Percentiles rank a stretch among this genome's conserved stretches.
Evolutionary conservation across 257 asterid species (phyloP).

Genomic region (Ligustrum vulgare): DNA sequence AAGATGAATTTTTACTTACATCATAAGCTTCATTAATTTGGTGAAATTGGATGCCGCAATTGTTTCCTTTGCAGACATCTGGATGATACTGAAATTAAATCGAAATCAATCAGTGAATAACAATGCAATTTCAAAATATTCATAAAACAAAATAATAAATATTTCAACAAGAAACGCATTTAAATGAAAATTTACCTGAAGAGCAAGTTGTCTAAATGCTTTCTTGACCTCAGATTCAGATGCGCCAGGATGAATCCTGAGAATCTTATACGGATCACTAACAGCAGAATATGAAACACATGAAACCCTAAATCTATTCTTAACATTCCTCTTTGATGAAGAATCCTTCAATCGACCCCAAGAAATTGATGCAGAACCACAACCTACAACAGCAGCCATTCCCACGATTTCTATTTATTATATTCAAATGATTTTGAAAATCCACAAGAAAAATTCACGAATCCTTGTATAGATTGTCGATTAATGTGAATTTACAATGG

Average conservation of each 20-base stretch:
- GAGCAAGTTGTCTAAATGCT: constrained; percentile 87
- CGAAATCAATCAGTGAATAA: neutral
- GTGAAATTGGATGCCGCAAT: constrained; percentile 56
- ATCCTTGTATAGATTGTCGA: neutral
- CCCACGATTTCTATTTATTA: too few relatives aligned
- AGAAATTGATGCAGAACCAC: constrained; percentile 39
- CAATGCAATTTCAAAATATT: neutral
- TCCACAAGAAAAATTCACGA: neutral
- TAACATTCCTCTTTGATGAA: constrained; percentile 16
- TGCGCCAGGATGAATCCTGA: constrained; percentile 61
- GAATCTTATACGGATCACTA: constrained; percentile 70
- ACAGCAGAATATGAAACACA: constrained; percentile 47
- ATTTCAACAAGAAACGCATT: too few relatives aligned
- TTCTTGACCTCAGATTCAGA: constrained; percentile 88
- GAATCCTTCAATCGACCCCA: constrained; percentile 39
- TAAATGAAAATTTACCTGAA: constrained; percentile 44
- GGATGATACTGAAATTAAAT: constrained; percentile 79
- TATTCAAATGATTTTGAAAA: neutral
- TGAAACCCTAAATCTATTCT: constrained; percentile 45
- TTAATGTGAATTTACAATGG: neutral
- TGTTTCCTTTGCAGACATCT: constrained; percentile 80
- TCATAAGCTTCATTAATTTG: constrained; percentile 79
- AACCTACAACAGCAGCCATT: constrained; percentile 61
- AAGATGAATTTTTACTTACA: constrained; percentile 37
- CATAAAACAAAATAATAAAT: too few relatives aligned